Base-by-base conservation (phyloP, 2,329 filamentous ascomycete genomes). In the Endothia cerciana region DNA sequence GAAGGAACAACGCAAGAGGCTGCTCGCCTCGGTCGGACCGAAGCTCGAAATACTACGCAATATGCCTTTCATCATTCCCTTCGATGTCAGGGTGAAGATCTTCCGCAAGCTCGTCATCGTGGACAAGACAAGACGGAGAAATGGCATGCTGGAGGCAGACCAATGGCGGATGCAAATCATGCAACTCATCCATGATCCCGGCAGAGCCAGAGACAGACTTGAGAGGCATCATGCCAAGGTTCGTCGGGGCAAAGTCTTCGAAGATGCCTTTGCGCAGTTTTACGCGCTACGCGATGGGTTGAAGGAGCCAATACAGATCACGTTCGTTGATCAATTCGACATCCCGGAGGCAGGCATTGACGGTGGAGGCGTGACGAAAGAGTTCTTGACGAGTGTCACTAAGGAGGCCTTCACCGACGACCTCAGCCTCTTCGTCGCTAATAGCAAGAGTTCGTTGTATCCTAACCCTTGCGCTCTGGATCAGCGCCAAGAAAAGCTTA, bases 51-150 rank as follows among this genome's bases (percentile, higher is more conserved):
- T 99, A 5, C 79, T 99, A 60, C 90, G 95, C 71, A 96, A 98
- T 73, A 96, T 99, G 89, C 95, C 95, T 0, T 99, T 98, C 75
- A 91, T 94, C 70, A 95, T 99, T 55, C 95, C 94, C 0, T 99
- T 99, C 72, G 88, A 92, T 45, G 95, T 92, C 0, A 85, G 95
- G 57, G 95, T 99, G 4, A 88, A 93, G 74, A 94, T 98, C 30
- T 98, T 99, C 77, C 88, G 94, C 38, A 89, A 97, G 73, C 98
- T 98, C 72, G 91, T 98, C n/a, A 79, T 87, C 38, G 82, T 94
- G 4, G 95, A 99, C 77, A 93, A 95, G 75, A 77, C 83, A 60
- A 89, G 89, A 69, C 82, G 93, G 68, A 83, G 93, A 69, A 81
- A 84, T 36, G 92, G 92, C 0, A 80, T 84, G 69, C 81, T 89